Base-by-base conservation (phyloP, 1,284 basidiomycete genomes). In the Irpex lacteus region DNA sequence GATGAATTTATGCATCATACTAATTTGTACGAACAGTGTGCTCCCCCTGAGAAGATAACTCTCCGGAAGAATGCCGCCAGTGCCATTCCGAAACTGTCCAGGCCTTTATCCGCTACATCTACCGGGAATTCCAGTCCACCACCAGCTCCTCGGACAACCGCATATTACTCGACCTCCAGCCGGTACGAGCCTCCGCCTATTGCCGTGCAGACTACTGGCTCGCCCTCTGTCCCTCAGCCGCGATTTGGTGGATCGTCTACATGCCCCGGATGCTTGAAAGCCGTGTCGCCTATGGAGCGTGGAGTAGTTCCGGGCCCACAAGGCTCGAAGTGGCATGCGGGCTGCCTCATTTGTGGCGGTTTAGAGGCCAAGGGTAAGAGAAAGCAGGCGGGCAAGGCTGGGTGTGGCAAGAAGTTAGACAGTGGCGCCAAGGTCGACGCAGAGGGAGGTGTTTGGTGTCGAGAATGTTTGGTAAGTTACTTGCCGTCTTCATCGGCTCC, bases 251-350 rank as follows among this genome's bases (percentile, higher is more conserved):
- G 85, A 63, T 82, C 84, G 9, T 76, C 80, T 26, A 68, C 80
- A 36, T 94, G 92, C 70, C 90, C 90, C 15, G 90, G 89, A 44
- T 94, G 92, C 73, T 80, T 78, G 64, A 86, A 84, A 70, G 73
- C 83, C 1, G 91, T 94, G 8, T 91, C 89, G 26, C 84, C 85
- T 1, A 93, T 94, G 91, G 91, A 94, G 71, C 80, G 84, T 65
- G 92, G 92, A 5, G 90, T 93, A 21, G 89, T 94, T 37, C 87
- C 90, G 21, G 92, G 92, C 5, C 92, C 92, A 11, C 87, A 90
- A 67, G 88, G 89, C 36, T 87, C 87, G 18, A 82, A 84, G 65
- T 94, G 92, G 92, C 92, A 94, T 74, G 80, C 82, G 11, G 72
- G 81, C 34, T 94, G 92, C 73, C 80, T 94, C 60, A 81, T 92